A percentile compares a stretch with the other conserved stretches of the same genome.
These are phyloP conservation scores for Nemania abortiva DNA, from an alignment of 2,329 filamentous ascomycete species.

Conservation along the genomic window DNA sequence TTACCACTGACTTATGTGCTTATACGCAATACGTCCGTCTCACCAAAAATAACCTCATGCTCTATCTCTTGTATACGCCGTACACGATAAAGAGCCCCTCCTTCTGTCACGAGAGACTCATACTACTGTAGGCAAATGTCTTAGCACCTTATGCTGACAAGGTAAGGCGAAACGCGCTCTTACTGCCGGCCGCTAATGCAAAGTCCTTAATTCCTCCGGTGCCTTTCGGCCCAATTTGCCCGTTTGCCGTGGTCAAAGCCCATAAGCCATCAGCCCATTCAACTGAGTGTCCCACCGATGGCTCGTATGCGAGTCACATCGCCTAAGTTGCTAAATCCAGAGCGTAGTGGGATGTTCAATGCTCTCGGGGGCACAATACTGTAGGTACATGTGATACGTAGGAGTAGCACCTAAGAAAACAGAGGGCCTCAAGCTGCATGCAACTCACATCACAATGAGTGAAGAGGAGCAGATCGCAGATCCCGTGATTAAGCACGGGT, in stretches of 20 bases:
- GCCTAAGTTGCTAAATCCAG: not conserved
- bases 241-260: not conserved
- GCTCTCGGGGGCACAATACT: not conserved
- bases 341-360: not conserved
- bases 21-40: not conserved
- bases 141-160: not conserved
- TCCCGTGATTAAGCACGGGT: not conserved
- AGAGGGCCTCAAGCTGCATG: not conserved
- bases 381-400: constrained; percentile 5
- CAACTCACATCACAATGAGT: not conserved
- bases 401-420: not conserved
- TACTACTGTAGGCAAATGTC: not conserved
- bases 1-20: too few relatives aligned
- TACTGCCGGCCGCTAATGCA: constrained; percentile 22
- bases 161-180: constrained; percentile 3
- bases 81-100: not conserved
- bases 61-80: not conserved
- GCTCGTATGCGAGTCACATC: not conserved
- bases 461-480: not conserved
- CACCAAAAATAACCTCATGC: constrained; percentile 3
- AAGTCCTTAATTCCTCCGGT: constrained; percentile 11
- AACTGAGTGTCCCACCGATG: not conserved
- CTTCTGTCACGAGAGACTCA: constrained; percentile 7
- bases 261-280: constrained; percentile 7
- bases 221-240: constrained; percentile 1